Base-by-base conservation (phyloP, 768 basidiomycete species). In the Serendipita vermifera region DNA sequence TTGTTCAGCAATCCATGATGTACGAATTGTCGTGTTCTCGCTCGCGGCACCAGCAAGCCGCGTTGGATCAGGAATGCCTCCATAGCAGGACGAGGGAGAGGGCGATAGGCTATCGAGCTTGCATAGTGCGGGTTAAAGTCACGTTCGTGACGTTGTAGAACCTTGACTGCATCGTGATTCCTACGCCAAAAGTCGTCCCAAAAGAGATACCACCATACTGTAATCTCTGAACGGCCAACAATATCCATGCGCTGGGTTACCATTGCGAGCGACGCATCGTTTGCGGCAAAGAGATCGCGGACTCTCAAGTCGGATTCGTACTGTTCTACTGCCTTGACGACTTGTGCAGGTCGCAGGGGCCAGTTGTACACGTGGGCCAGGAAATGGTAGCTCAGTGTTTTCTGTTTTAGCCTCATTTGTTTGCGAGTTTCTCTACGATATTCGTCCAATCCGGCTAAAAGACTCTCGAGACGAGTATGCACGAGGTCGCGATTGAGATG, bases 131-230 rank as follows among this genome's bases (percentile, higher is more conserved):
- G 85, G 63, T 82, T 77, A 64, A 88, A 89, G 62, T 83, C 80
- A 0, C 71, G 31, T 2, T 73, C 75, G 61, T 82, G 71, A 4
- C 68, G 71, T 41, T 65, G 56, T 13, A 87, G 65, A 14, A 69
- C 72, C 15, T 69, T 61, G 41, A 85, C 77, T 0, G 81, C 78
- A 39, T 76, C 73, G 61, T 77, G 65, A 63, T 87, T 87, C 55
- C 83, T 71, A 59, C 83, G 71, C 83, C 83, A 87, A 5, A 85
- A 64, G 64, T 86, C 85, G 63, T 87, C 85, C 82, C 83, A 87
- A 60, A 85, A 79, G 11, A 87, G 72, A 61, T 82, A 87, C 87
- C 87, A 89, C 81, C 84, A 87, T 2, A 78, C 76, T 3, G 75
- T 68, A 1, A 78, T 65, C 60, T 75, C 71, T 1, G 76, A 75